Percentiles rank a stretch among this genome's conserved stretches.
Conservation (phyloP, 169 alveolate species). For the Plasmodium vinckei region DNA sequence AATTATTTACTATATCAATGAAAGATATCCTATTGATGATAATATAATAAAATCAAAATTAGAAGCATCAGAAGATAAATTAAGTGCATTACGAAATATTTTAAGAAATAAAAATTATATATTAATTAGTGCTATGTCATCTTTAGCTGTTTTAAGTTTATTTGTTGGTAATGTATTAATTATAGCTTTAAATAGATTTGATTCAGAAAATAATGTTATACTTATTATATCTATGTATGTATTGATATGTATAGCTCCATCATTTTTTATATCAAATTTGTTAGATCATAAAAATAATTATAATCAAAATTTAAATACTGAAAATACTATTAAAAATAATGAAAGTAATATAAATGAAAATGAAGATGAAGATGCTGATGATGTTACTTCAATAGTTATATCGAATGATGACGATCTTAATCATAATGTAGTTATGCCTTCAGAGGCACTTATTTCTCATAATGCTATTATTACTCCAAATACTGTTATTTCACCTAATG, state of each 20-base stretch:
- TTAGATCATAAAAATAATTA: not conserved
- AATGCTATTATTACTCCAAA: too few species aligned
- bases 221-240: slow-evolving; percentile 17
- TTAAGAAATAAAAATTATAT: slow-evolving; percentile 70
- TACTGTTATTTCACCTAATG: too few species aligned
- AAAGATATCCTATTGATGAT: slow-evolving; percentile 43
- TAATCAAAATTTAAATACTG: not conserved
- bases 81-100: slow-evolving; percentile 3
- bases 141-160: slow-evolving; percentile 65
- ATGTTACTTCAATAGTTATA: too few species aligned
- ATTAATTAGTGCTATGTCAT: slow-evolving; percentile 65
- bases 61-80: slow-evolving; percentile 11
- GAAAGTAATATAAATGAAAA: not conserved
- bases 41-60: not conserved
- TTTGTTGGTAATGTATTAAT: slow-evolving; percentile 54
- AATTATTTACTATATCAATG: slow-evolving; percentile 65
- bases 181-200: slow-evolving; percentile 1
- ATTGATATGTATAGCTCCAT: slow-evolving; percentile 32
- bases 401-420: too few species aligned
- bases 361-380: not conserved
- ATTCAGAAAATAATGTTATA: slow-evolving; percentile 30
- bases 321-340: not conserved
- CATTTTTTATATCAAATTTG: slow-evolving; percentile 46
- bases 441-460: too few species aligned
- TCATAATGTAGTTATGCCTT: too few species aligned